Conservation (phyloP, 2,329 filamentous ascomycete genomes). For the Sporothrix mexicana region DNA sequence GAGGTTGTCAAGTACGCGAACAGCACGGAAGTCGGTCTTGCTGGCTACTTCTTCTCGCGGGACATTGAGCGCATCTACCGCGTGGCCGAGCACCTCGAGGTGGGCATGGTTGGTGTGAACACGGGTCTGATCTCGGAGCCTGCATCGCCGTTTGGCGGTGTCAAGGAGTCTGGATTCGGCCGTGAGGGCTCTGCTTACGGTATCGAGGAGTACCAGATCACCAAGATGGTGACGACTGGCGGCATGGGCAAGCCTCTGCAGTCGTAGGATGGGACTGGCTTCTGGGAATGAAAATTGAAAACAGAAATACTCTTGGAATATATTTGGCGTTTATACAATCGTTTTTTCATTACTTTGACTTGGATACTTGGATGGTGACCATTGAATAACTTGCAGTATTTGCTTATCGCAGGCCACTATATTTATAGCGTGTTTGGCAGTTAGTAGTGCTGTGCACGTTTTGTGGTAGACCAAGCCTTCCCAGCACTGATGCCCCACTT, state of each 20-base stretch:
- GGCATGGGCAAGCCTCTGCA: slow-evolving; percentile 63
- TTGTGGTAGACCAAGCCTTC: background rate
- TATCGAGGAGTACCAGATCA: slow-evolving; percentile 75
- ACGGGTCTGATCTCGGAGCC: slow-evolving; percentile 69
- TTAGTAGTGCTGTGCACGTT: background rate
- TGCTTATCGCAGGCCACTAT: background rate
- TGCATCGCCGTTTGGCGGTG: slow-evolving; percentile 72
- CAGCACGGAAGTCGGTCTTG: slow-evolving; percentile 80
- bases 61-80: slow-evolving; percentile 65
- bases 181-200: slow-evolving; percentile 79
- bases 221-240: slow-evolving; percentile 69
- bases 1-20: slow-evolving; percentile 89
- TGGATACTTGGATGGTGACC: background rate
- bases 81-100: slow-evolving; percentile 73
- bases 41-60: slow-evolving; percentile 88
- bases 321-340: background rate
- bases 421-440: slow-evolving; percentile 18
- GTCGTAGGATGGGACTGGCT: slow-evolving; percentile 27
- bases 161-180: slow-evolving; percentile 83
- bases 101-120: slow-evolving; percentile 88
- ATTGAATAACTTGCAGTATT: background rate
- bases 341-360: background rate
- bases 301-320: background rate
- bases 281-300: background rate
- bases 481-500: background rate